phyloP scores from a whole-genome alignment of 164 flowering plant species.

The Tetrastigma voinierianum region DNA sequence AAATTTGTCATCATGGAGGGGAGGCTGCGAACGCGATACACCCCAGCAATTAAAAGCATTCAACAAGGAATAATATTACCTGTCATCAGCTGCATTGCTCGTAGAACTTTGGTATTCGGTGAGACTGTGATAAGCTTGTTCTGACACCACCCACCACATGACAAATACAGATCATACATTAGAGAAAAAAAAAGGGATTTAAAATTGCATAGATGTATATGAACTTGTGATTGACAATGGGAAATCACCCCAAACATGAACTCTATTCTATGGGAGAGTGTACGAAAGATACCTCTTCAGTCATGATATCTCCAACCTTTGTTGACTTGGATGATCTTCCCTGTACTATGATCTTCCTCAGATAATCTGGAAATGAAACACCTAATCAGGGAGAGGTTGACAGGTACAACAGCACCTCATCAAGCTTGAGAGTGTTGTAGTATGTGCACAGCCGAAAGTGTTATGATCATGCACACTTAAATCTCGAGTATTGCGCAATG shows the following conservation, averaged over 20 bases:
- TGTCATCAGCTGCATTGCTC: slow-evolving; percentile 98
- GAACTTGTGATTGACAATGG: not conserved
- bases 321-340: slow-evolving; percentile 98
- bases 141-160: slow-evolving; percentile 42
- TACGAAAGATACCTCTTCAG: slow-evolving; percentile 76
- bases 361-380: slow-evolving; percentile 64
- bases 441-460: too few species aligned
- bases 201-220: not conserved
- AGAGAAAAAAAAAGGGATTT: too few species aligned
- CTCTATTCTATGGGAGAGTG: not conserved
- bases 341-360: slow-evolving; percentile 96
- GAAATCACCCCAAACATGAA: not conserved
- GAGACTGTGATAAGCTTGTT: slow-evolving; percentile 97
- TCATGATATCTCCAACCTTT: slow-evolving; percentile 98
- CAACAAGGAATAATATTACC: slow-evolving; percentile 37
- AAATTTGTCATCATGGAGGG: not conserved
- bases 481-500: too few species aligned
- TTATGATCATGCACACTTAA: too few species aligned
- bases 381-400: too few species aligned
- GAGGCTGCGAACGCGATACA: not conserved
- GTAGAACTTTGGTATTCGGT: slow-evolving; percentile 86
- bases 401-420: too few species aligned
- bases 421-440: too few species aligned
- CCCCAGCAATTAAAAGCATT: not conserved
- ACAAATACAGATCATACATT: not conserved